A percentile compares a stretch with the other conserved stretches of the same genome.
Conservation (phyloP, 1,139 yeast genomes). For the Suhomyces coccinellae region DNA sequence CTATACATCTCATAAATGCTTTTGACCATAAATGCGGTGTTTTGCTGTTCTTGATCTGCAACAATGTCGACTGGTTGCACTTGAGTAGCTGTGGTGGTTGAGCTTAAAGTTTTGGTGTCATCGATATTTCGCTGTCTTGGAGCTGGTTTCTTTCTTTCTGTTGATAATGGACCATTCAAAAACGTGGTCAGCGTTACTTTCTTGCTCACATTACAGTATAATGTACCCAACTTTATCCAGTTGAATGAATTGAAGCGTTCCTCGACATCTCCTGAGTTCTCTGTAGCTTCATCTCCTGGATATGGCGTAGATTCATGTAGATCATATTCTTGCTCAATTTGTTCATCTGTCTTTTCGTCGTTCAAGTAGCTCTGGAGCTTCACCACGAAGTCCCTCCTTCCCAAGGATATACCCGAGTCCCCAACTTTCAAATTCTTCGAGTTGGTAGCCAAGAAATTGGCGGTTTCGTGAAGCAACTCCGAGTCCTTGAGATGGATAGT, state of each 20-base stretch:
- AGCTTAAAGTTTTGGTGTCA: conserved; percentile 39
- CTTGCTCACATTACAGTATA: conserved; percentile 48
- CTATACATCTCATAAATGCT: conserved; percentile 43
- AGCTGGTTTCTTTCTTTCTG: conserved; percentile 52
- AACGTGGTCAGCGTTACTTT: conserved; percentile 59
- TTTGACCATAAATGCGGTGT: conserved; percentile 62
- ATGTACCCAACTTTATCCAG: conserved; percentile 62
- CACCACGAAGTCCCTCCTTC: conserved; percentile 46
- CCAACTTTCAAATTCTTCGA: conserved; percentile 61
- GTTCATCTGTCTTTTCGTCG: conserved; percentile 19
- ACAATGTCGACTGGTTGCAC: conserved; percentile 53
- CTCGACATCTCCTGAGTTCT: conserved; percentile 17
- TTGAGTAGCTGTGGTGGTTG: conserved; percentile 53
- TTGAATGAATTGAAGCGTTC: conserved; percentile 42
- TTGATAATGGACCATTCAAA: conserved; percentile 70
- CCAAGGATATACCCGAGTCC: conserved; percentile 49
- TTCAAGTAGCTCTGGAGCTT: conserved; percentile 41
- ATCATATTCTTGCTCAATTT: conserved; percentile 7
- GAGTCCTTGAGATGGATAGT: conserved; percentile 37
- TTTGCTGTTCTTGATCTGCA: conserved; percentile 45
- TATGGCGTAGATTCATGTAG: conserved; percentile 12
- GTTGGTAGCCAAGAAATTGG: conserved; percentile 48
- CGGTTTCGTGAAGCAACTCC: conserved; percentile 41
- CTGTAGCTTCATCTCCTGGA: conserved; percentile 12
- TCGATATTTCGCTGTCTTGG: conserved; percentile 39